A percentile compares a stretch with the other conserved stretches of the same genome.
These are phyloP conservation scores for Panicum virgatum DNA, from an alignment of 202 grass and related monocot genomes.

Conservation along the genomic window DNA sequence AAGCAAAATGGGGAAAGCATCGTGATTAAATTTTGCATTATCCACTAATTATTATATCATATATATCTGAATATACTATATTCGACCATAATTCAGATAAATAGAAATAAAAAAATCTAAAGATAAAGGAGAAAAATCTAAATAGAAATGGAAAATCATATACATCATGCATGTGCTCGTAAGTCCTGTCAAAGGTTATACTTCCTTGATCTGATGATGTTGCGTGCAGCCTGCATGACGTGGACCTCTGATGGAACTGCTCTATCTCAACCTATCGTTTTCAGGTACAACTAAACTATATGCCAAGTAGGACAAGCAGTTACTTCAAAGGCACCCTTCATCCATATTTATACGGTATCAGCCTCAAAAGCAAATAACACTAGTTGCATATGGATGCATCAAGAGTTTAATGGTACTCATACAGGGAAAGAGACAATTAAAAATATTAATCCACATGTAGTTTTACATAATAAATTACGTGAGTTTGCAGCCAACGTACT, in stretches of 20 bases:
- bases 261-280: constrained; percentile 34
- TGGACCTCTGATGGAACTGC: constrained; percentile 36
- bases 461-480: constrained; percentile 6
- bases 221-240: constrained; percentile 54
- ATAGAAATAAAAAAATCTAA: not conserved
- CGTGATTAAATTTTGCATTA: not conserved
- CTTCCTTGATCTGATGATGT: constrained; percentile 40
- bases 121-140: not conserved
- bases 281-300: constrained; percentile 40
- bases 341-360: constrained; percentile 31
- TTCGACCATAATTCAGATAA: not conserved
- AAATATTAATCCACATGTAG: not conserved
- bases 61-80: not conserved
- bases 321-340: constrained; percentile 54
- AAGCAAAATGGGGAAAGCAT: not conserved
- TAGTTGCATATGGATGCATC: not conserved
- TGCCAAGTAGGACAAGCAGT: constrained; percentile 49
- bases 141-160: not conserved
- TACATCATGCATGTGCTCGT: not conserved
- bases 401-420: not conserved
- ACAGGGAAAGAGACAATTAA: not conserved
- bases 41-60: not conserved
- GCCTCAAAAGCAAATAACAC: constrained; percentile 3
- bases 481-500: not conserved
- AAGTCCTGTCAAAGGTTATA: constrained; percentile 23